Conservation (phyloP, 2,329 filamentous ascomycete genomes). For the Fusarium nygamai region DNA sequence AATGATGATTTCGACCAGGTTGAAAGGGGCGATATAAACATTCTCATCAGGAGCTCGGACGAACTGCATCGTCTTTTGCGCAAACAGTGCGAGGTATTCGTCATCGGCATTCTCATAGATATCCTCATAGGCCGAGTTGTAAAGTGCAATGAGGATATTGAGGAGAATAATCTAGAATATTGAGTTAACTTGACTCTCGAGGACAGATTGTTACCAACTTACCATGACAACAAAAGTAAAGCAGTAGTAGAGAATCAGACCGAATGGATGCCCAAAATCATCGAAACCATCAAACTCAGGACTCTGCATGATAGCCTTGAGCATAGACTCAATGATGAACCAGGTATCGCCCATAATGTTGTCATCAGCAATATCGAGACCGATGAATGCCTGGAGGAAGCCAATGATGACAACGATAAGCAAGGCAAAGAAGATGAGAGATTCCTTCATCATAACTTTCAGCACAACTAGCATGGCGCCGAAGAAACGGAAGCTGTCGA, state of each 20-base stretch:
- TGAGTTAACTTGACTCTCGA: background rate
- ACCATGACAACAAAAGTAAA: slow-evolving; percentile 99
- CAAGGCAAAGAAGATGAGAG: slow-evolving; percentile 94
- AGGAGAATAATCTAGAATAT: slow-evolving; percentile 72
- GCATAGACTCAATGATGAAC: slow-evolving; percentile 84
- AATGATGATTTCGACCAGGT: slow-evolving; percentile 86
- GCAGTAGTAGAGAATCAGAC: slow-evolving; percentile 94
- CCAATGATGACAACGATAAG: slow-evolving; percentile 83
- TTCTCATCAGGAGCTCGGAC: slow-evolving; percentile 97
- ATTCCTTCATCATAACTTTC: slow-evolving; percentile 94
- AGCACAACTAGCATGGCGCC: slow-evolving; percentile 97
- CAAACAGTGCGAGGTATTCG: slow-evolving; percentile 93
- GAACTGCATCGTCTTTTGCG: slow-evolving; percentile 96
- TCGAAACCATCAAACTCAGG: slow-evolving; percentile 93
- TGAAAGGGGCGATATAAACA: slow-evolving; percentile 96
- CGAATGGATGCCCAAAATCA: slow-evolving; percentile 90
- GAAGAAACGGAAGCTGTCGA: slow-evolving; percentile 95
- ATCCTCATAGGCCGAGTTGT: slow-evolving; percentile 96
- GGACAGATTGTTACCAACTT: slow-evolving; percentile 31
- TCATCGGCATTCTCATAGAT: slow-evolving; percentile 94
- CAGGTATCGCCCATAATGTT: slow-evolving; percentile 73
- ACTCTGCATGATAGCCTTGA: slow-evolving; percentile 89
- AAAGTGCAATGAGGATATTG: slow-evolving; percentile 96
- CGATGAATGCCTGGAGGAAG: slow-evolving; percentile 94
- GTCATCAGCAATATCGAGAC: slow-evolving; percentile 84